Evolutionary conservation across 176 grass and related monocot genomes (phyloP), one percentile per base, ranked within the genome.

Genomic region (Triticum timopheevii): DNA sequence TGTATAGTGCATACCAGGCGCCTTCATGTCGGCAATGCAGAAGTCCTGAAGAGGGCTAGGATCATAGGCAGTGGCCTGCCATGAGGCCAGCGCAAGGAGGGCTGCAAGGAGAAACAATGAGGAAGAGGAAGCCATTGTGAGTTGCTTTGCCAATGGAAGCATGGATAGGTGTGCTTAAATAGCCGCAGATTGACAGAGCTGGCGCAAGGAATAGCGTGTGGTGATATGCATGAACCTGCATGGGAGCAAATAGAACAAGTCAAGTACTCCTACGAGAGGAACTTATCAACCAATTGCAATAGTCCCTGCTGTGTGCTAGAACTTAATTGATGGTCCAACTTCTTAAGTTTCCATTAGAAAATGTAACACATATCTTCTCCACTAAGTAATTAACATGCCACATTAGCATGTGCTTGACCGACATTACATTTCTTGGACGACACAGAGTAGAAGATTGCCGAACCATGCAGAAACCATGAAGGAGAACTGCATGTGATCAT

Each of bases 11-110:
- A 0, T 74, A 74, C 71, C 71, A 9, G 40, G 42, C 6, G 71
- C 23, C 23, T 74, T 74, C 23, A 49, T 74, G 71, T 74, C 71
- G 23, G 71, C 71, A 7, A 74, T 49, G 71, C 71, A 74, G 23
- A 74, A 74, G 12, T 74, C 71, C 4, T 74, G 71, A 10, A 74
- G 71, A 27, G 71, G 71, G 23, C 71, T 74, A 49, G 71, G 71
- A 13, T 74, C 71, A 1, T 49, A 74, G 23, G 71, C 42, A 72
- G 20, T 42, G 20, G 36, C 69, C 69, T 72, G 35, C 69, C 69
- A 42, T 72, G 20, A 72, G 35, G 5, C 69, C 36, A 42, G 5
- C 10, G 10, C 20, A 24, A 72, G 69, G 6, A 72, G 36, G 69
- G 22, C 2, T 2, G 20, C 20, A 23, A 72, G 10, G 69, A 40